phyloP scores from a whole-genome alignment of 176 grass and related monocot genomes.

The Avena atlantica region DNA sequence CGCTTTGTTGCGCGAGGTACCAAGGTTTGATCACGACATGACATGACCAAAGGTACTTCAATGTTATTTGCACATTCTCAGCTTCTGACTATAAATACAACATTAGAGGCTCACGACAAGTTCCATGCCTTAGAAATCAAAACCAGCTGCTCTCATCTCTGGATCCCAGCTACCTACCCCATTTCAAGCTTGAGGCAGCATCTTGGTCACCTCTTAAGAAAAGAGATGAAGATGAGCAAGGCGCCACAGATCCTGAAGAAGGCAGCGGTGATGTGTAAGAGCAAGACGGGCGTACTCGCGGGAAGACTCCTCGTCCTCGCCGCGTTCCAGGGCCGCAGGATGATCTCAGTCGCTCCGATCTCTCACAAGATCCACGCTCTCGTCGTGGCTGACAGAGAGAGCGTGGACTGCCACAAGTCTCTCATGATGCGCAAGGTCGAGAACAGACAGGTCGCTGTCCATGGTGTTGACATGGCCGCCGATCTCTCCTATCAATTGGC shows the following conservation, averaged over 20 bases:
- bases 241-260: not conserved
- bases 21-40: constrained; percentile 26
- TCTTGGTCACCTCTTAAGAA: not conserved
- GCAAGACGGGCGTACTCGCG: not conserved
- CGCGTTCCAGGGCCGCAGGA: not conserved
- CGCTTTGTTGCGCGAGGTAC: constrained; percentile 11
- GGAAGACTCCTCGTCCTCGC: not conserved
- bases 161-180: not conserved
- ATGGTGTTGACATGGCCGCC: not conserved
- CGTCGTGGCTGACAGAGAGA: not conserved
- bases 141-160: not conserved
- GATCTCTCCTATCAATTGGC: not conserved
- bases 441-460: not conserved
- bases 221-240: not conserved
- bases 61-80: not conserved
- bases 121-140: constrained; percentile 41
- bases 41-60: not conserved
- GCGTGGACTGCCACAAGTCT: not conserved
- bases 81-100: not conserved
- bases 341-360: not conserved
- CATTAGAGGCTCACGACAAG: constrained; percentile 31
- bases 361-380: not conserved
- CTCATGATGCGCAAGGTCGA: not conserved
- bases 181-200: constrained; percentile 13
- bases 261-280: not conserved